These are phyloP conservation scores for Leccinum ochraceum DNA, from an alignment of 768 basidiomycete species.

Conservation along the genomic window DNA sequence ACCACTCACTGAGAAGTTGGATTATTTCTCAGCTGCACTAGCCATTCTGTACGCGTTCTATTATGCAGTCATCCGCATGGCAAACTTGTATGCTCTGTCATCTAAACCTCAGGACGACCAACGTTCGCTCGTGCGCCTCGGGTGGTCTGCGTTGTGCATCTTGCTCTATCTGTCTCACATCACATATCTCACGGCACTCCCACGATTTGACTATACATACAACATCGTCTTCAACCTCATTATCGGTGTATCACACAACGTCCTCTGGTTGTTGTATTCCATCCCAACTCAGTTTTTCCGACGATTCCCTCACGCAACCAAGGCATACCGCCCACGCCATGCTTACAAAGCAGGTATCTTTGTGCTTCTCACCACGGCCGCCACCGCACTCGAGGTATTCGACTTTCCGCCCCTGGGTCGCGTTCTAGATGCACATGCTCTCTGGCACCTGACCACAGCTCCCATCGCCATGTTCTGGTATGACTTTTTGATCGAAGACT, in stretches of 20 bases:
- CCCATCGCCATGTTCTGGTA: constrained; percentile 84
- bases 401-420: constrained; percentile 86
- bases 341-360: constrained; percentile 57
- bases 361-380: constrained; percentile 68
- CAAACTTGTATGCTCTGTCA: constrained; percentile 62
- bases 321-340: constrained; percentile 59
- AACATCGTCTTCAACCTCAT: constrained; percentile 85
- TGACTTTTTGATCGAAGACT: constrained; percentile 74
- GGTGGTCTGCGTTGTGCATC: constrained; percentile 55
- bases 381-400: constrained; percentile 81
- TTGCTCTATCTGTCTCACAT: constrained; percentile 68
- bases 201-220: constrained; percentile 90
- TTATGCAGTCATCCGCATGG: constrained; percentile 72
- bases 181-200: constrained; percentile 72
- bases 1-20: constrained; percentile 82
- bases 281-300: constrained; percentile 48
- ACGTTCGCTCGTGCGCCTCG: constrained; percentile 19
- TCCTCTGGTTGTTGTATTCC: constrained; percentile 78
- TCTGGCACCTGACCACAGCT: constrained; percentile 90
- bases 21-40: constrained; percentile 93
- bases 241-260: constrained; percentile 77
- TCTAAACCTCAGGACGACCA: constrained; percentile 28
- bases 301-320: constrained; percentile 56
- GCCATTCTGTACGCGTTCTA: constrained; percentile 84
- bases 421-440: constrained; percentile 83